phyloP scores from a whole-genome alignment of 2,329 filamentous ascomycete species.

The Sarocladium strictum region DNA sequence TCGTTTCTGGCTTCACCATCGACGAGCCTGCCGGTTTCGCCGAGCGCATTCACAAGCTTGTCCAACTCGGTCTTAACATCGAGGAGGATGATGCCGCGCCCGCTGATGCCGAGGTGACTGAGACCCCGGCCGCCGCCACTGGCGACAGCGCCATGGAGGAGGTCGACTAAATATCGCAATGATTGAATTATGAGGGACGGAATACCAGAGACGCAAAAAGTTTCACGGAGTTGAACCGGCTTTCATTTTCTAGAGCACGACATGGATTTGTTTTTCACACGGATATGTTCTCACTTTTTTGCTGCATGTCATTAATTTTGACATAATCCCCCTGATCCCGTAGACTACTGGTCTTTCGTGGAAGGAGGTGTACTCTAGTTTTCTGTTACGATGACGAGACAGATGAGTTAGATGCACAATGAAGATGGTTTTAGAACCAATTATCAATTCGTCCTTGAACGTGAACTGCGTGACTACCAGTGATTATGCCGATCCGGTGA shows the following conservation, averaged over 20 bases:
- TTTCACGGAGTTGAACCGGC: constrained; percentile 35
- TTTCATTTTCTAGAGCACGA: constrained; percentile 13
- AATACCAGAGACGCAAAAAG: constrained; percentile 31
- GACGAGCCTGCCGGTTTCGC: constrained; percentile 97
- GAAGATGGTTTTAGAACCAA: constrained; percentile 23
- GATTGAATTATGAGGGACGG: constrained; percentile 20
- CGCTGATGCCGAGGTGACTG: constrained; percentile 51
- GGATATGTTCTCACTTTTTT: not conserved
- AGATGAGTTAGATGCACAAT: constrained; percentile 33
- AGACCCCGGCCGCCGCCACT: constrained; percentile 51
- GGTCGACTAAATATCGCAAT: constrained; percentile 72
- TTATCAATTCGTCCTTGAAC: too few species aligned
- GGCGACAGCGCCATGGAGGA: constrained; percentile 99
- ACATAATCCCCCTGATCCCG: constrained; percentile 25
- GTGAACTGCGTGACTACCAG: not conserved
- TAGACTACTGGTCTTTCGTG: constrained; percentile 8
- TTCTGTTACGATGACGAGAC: constrained; percentile 27
- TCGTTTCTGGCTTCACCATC: constrained; percentile 99
- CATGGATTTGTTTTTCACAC: constrained; percentile 8
- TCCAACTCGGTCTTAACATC: constrained; percentile 94
- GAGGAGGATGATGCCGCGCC: constrained; percentile 74
- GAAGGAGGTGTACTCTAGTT: constrained; percentile 34
- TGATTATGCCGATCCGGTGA: not conserved
- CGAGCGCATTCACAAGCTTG: constrained; percentile 99
- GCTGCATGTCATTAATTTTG: constrained; percentile 4